Evolutionary conservation across 2,329 filamentous ascomycete species (phyloP).

Genomic region (Epichloe bromicola): DNA sequence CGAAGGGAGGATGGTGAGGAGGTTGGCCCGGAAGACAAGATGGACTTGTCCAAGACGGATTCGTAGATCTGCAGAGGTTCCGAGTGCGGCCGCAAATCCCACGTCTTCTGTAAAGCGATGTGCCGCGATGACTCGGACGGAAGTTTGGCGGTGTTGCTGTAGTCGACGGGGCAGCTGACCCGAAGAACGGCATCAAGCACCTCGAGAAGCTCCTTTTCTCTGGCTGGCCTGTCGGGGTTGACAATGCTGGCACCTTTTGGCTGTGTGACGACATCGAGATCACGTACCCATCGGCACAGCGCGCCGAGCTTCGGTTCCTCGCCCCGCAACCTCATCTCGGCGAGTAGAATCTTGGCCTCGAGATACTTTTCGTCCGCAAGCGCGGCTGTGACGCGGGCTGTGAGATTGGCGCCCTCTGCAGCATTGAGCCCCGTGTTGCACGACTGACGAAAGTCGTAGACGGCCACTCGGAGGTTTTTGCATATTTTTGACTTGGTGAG

Average conservation of each 20-base stretch:
- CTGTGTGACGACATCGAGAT: constrained; percentile 53
- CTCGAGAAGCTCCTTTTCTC: constrained; percentile 41
- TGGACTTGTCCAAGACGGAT: constrained; percentile 45
- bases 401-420: constrained; percentile 47
- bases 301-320: constrained; percentile 55
- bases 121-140: constrained; percentile 24
- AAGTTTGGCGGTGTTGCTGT: constrained; percentile 27
- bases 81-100: constrained; percentile 40
- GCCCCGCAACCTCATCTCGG: constrained; percentile 56
- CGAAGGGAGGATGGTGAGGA: constrained; percentile 26
- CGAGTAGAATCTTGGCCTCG: constrained; percentile 51
- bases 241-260: constrained; percentile 26
- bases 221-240: constrained; percentile 24
- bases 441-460: constrained; percentile 56
- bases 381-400: constrained; percentile 52
- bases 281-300: constrained; percentile 59
- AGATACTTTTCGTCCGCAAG: constrained; percentile 51
- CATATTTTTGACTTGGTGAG: constrained; percentile 57
- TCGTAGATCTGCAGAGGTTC: constrained; percentile 35
- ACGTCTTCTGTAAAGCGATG: constrained; percentile 45
- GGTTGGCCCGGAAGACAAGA: constrained; percentile 28
- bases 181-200: constrained; percentile 53
- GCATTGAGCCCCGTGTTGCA: constrained; percentile 54
- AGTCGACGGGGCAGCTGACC: constrained; percentile 44
- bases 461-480: constrained; percentile 51